Conservation (phyloP, 1,284 basidiomycete genomes). For the Omphalotus olearius region DNA sequence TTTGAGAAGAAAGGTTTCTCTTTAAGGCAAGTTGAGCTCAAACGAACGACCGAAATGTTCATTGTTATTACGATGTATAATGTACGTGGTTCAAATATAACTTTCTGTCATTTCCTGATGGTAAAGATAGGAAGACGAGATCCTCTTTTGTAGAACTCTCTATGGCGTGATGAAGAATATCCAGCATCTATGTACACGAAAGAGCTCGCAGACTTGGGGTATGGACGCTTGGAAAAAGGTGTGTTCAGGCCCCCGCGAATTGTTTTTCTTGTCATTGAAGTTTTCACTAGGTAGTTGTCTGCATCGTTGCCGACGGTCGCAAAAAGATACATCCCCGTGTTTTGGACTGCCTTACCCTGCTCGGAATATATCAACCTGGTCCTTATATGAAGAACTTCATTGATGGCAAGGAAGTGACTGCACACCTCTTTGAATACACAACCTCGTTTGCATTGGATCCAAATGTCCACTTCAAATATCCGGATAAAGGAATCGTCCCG, state of each 20-base stretch:
- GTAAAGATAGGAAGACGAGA: slow-evolving; percentile 80
- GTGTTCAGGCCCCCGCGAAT: slow-evolving; percentile 3
- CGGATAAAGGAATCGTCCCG: slow-evolving; percentile 93
- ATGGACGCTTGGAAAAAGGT: slow-evolving; percentile 97
- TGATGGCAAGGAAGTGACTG: slow-evolving; percentile 84
- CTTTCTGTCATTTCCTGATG: not conserved
- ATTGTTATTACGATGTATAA: slow-evolving; percentile 97
- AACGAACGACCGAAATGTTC: slow-evolving; percentile 87
- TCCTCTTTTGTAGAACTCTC: slow-evolving; percentile 90
- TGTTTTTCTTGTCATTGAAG: not conserved
- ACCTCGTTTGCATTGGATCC: slow-evolving; percentile 88
- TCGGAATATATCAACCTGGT: slow-evolving; percentile 75
- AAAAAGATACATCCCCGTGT: slow-evolving; percentile 92
- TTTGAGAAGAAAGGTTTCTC: slow-evolving; percentile 83
- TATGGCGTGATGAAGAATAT: slow-evolving; percentile 96
- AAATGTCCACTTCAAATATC: slow-evolving; percentile 89
- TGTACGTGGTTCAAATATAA: slow-evolving; percentile 37
- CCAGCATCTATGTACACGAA: slow-evolving; percentile 85
- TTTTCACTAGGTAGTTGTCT: slow-evolving; percentile 78
- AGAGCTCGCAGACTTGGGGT: slow-evolving; percentile 95
- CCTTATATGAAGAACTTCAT: slow-evolving; percentile 90
- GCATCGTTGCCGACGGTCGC: slow-evolving; percentile 94
- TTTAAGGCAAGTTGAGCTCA: slow-evolving; percentile 79
- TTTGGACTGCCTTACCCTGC: slow-evolving; percentile 83
- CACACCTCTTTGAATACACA: slow-evolving; percentile 95